These are phyloP conservation scores for Heimioporus punctisporus DNA, from an alignment of 1,284 basidiomycete species.

Conservation along the genomic window DNA sequence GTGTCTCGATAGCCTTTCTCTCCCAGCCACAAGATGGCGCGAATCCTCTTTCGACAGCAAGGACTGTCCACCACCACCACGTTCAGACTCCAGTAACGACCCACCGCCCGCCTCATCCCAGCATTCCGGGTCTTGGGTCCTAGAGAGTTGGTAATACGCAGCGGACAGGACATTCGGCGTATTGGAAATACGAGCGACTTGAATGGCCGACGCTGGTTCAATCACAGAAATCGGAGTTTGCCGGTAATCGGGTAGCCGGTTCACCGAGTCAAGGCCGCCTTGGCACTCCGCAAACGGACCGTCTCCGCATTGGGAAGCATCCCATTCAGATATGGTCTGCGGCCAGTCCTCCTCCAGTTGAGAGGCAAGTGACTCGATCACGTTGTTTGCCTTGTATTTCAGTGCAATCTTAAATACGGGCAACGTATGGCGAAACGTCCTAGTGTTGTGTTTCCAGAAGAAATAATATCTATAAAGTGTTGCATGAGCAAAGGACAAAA, in stretches of 20 bases:
- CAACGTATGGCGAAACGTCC: not conserved
- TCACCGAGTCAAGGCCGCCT: not conserved
- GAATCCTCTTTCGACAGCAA: conserved; percentile 3
- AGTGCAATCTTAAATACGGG: conserved; percentile 2
- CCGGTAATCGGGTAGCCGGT: too few species aligned
- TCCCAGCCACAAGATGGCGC: not conserved
- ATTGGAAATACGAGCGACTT: conserved; percentile 4
- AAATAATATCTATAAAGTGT: not conserved
- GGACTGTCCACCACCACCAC: too few species aligned
- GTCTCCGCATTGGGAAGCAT: conserved; percentile 1
- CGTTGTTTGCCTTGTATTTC: conserved; percentile 1
- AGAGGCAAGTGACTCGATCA: conserved; percentile 3
- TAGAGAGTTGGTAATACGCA: conserved; percentile 4
- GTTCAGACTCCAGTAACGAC: too few species aligned
- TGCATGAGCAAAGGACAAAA: too few species aligned
- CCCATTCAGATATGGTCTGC: conserved; percentile 4
- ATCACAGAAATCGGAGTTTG: not conserved
- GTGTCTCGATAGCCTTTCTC: not conserved
- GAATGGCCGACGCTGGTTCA: conserved; percentile 2
- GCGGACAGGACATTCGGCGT: not conserved
- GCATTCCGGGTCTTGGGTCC: not conserved
- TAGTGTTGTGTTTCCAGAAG: conserved; percentile 1
- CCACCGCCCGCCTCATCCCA: not conserved
- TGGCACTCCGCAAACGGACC: not conserved
- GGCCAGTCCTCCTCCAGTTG: conserved; percentile 8